Evolutionary conservation across 78 protist genomes (phyloP).

Genomic region (Carpediemonas membranifera): DNA sequence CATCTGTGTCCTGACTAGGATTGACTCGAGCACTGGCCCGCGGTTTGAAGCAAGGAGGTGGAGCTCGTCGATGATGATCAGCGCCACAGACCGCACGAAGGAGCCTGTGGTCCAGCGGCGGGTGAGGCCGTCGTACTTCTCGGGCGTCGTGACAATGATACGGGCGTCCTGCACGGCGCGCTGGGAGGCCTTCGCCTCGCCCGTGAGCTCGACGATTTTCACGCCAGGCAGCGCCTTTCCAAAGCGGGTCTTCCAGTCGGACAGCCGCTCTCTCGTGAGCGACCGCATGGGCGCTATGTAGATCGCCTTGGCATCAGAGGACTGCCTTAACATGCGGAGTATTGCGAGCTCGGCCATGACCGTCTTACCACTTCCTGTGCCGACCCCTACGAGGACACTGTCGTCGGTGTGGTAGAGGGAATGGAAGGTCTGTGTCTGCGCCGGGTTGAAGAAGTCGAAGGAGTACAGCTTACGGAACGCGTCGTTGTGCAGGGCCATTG

Average conservation of each 20-base stretch:
- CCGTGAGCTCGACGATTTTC: conserved; percentile 85
- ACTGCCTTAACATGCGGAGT: conserved; percentile 41
- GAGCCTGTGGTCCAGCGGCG: conserved; percentile 38
- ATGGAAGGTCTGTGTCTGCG: conserved; percentile 86
- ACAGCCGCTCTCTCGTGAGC: conserved; percentile 90
- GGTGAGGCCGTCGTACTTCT: conserved; percentile 94
- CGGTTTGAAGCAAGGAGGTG: background rate
- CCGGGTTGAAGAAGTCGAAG: conserved; percentile 83
- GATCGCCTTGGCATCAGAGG: conserved; percentile 61
- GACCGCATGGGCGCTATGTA: conserved; percentile 99
- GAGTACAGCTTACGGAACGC: no score
- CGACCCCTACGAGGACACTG: conserved; percentile 92
- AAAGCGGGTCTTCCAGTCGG: conserved; percentile 79
- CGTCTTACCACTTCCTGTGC: conserved; percentile 95
- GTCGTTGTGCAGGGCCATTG: no score
- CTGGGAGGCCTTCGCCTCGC: conserved; percentile 81
- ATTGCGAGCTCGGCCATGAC: conserved; percentile 90
- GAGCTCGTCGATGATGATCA: conserved; percentile 85
- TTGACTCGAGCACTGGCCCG: background rate
- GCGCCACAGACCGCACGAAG: conserved; percentile 34
- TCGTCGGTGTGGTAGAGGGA: conserved; percentile 72
- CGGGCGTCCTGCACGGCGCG: conserved; percentile 63
- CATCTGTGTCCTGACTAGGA: background rate
- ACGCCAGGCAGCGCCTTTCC: conserved; percentile 48
- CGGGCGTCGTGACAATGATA: conserved; percentile 93